A percentile compares a stretch with the other conserved stretches of the same genome.
phyloP scores from a whole-genome alignment of 164 flowering plant species.

The Paratinospora sagittata region DNA sequence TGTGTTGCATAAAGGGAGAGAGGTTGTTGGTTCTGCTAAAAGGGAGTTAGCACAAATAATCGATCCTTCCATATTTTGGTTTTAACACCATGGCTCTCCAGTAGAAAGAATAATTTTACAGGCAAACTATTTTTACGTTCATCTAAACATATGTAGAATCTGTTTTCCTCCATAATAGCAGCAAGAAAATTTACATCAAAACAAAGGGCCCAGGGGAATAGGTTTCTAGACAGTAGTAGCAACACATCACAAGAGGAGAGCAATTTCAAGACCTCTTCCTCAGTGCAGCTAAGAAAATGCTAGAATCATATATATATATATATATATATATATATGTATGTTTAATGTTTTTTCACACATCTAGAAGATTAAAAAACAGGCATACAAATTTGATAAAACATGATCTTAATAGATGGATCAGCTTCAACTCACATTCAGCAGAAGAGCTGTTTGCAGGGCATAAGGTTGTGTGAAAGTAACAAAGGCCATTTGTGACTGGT shows the following conservation, averaged over 20 bases:
- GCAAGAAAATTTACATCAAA: background rate
- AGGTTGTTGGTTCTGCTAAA: no score
- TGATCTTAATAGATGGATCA: background rate
- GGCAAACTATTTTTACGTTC: no score
- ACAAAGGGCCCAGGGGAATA: background rate
- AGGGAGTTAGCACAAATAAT: no score
- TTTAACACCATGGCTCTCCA: no score
- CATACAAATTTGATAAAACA: background rate
- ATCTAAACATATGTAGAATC: background rate
- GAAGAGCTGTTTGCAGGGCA: slow-evolving; percentile 24
- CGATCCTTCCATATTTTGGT: no score
- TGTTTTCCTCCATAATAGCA: background rate
- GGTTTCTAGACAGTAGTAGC: background rate
- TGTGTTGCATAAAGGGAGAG: no score
- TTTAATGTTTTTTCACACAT: background rate
- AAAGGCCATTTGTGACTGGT: slow-evolving; percentile 17
- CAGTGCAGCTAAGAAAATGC: background rate
- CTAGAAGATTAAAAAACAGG: background rate
- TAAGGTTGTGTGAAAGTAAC: slow-evolving; percentile 24
- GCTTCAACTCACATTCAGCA: slow-evolving; percentile 17
- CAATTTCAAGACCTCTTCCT: background rate
- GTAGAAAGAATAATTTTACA: no score
- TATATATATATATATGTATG: background rate
- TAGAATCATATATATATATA: no score
- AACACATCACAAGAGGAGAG: background rate